Percentiles rank a stretch among this genome's conserved stretches.
These are phyloP conservation scores for Yueomyces sp. DNA, from an alignment of 805 yeast species.

Conservation along the genomic window DNA sequence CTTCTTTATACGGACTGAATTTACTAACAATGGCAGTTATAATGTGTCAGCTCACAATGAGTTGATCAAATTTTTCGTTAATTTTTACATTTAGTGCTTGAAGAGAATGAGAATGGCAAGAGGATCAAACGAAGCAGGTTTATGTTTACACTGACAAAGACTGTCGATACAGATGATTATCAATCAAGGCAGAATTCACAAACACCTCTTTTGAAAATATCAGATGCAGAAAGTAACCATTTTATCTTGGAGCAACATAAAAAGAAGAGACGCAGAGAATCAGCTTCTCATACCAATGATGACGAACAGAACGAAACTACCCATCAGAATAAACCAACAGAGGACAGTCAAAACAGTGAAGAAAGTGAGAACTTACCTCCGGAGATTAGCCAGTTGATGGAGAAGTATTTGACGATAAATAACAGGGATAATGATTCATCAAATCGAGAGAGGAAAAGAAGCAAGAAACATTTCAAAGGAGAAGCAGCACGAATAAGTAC, in stretches of 20 bases:
- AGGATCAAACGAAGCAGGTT: conserved; percentile 21
- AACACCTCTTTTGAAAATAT: conserved; percentile 17
- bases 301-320: conserved; percentile 6
- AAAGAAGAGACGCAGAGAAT: conserved; percentile 12
- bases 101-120: conserved; percentile 23
- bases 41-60: too few species aligned
- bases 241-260: conserved; percentile 21
- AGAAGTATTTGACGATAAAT: conserved; percentile 36
- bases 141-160: conserved; percentile 36
- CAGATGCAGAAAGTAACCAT: conserved; percentile 12
- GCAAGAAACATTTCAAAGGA: conserved; percentile 10
- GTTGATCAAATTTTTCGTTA: too few species aligned
- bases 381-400: conserved; percentile 65
- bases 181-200: conserved; percentile 14
- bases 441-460: conserved; percentile 12
- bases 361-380: conserved; percentile 31
- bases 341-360: too few species aligned
- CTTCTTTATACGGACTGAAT: too few species aligned
- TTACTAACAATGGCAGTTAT: too few species aligned
- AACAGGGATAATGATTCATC: conserved; percentile 7
- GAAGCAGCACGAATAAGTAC: conserved; percentile 6
- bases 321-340: background rate
- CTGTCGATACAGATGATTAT: conserved; percentile 26
- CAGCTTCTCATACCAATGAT: conserved; percentile 3
- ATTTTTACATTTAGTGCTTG: conserved; percentile 1